Percentiles rank a stretch among this genome's conserved stretches.
These are phyloP conservation scores for Chlorella variabilis DNA, from an alignment of 163 green algal genomes.

Conservation along the genomic window DNA sequence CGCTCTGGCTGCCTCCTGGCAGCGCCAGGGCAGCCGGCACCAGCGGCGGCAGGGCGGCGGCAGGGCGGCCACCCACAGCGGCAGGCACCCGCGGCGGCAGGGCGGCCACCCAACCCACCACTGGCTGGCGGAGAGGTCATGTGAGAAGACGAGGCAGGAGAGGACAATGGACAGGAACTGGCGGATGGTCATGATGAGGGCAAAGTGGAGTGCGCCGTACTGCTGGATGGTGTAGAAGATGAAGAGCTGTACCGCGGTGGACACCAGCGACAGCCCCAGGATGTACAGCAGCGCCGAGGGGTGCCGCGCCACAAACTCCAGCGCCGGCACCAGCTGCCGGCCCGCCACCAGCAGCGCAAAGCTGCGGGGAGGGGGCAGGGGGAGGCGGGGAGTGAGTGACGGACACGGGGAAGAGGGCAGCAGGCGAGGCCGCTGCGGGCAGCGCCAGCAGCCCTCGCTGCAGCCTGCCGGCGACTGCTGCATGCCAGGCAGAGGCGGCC, in stretches of 20 bases:
- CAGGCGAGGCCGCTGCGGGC: too few species aligned
- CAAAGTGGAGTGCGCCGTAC: conserved; percentile 83
- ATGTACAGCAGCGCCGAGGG: conserved; percentile 80
- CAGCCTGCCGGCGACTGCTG: too few species aligned
- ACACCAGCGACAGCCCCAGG: conserved; percentile 76
- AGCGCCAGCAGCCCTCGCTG: too few species aligned
- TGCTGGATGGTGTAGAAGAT: conserved; percentile 96
- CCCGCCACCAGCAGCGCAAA: conserved; percentile 57
- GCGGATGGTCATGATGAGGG: conserved; percentile 96
- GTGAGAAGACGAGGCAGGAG: conserved; percentile 88
- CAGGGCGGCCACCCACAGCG: too few species aligned
- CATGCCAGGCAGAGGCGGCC: too few species aligned
- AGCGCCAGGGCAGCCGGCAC: too few species aligned
- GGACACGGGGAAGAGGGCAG: too few species aligned
- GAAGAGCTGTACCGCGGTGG: conserved; percentile 78
- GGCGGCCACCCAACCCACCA: conserved; percentile 41
- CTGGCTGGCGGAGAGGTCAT: conserved; percentile 77
- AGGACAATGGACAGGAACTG: conserved; percentile 97
- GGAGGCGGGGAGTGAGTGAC: neutral
- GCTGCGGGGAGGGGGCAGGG: neutral
- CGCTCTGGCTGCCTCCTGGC: too few species aligned
- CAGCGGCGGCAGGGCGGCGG: too few species aligned
- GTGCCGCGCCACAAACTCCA: conserved; percentile 44
- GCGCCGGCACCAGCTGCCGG: conserved; percentile 73
- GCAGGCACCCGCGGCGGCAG: too few species aligned